Percentiles rank a stretch among this genome's conserved stretches.
Evolutionary conservation across 1,284 basidiomycete species (phyloP).

Genomic region (Pseudozyma sp.): DNA sequence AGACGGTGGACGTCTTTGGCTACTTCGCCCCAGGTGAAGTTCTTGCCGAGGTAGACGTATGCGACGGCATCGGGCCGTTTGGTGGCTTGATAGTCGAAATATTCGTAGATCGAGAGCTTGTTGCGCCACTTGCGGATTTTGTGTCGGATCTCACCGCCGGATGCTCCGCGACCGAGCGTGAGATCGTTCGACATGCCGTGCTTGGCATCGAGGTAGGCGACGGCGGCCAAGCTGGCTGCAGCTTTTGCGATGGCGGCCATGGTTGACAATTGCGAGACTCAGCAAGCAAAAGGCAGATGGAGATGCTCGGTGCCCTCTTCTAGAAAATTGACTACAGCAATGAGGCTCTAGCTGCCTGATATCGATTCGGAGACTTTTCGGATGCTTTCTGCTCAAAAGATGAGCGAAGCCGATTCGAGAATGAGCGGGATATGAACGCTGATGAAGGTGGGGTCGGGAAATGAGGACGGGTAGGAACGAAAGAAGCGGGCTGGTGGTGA

Average conservation of each 20-base stretch:
- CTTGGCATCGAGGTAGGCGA: slow-evolving; percentile 64
- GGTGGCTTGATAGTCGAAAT: slow-evolving; percentile 50
- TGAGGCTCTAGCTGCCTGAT: background rate
- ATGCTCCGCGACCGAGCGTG: slow-evolving; percentile 32
- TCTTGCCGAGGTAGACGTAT: slow-evolving; percentile 59
- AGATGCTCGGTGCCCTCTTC: background rate
- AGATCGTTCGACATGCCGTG: slow-evolving; percentile 53
- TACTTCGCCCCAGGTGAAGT: slow-evolving; percentile 58
- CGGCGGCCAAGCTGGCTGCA: slow-evolving; percentile 53
- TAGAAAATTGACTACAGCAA: no score
- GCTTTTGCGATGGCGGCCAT: slow-evolving; percentile 56
- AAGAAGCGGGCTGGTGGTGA: background rate
- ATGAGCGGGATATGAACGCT: background rate
- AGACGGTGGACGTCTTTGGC: slow-evolving; percentile 50
- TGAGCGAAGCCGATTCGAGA: no score
- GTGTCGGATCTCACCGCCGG: slow-evolving; percentile 40
- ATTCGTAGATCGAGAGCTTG: slow-evolving; percentile 57
- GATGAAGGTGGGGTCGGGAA: background rate
- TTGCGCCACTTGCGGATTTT: slow-evolving; percentile 43
- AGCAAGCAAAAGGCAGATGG: background rate
- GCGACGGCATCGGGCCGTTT: slow-evolving; percentile 49
- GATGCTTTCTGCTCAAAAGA: no score
- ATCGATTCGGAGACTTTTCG: background rate
- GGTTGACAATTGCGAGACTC: background rate
- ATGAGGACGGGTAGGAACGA: background rate